Evolutionary conservation across 2,329 filamentous ascomycete genomes (phyloP).

Genomic region (Aspergillus neoniger): DNA sequence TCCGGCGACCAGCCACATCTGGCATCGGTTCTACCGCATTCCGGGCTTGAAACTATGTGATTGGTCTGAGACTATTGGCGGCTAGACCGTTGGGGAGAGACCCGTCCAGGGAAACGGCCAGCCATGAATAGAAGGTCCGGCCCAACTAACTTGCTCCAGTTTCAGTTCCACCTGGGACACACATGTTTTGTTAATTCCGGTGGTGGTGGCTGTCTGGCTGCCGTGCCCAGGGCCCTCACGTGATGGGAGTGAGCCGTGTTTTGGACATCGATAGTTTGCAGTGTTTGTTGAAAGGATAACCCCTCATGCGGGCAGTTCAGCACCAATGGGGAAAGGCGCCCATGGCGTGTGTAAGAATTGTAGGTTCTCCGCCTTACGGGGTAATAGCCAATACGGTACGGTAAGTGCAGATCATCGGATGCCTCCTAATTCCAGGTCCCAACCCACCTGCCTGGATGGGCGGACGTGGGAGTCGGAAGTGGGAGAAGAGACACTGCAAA

Average conservation of each 20-base stretch:
- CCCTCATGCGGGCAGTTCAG: slow-evolving; percentile 21
- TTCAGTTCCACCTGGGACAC: background rate
- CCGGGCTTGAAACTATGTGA: background rate
- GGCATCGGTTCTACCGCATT: slow-evolving; percentile 9
- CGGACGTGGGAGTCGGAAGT: no score
- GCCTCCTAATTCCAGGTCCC: slow-evolving; percentile 1
- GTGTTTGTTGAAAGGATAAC: slow-evolving; percentile 15
- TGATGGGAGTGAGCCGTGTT: slow-evolving; percentile 13
- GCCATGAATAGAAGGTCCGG: background rate
- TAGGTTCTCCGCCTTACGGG: slow-evolving; percentile 3
- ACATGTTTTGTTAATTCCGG: background rate
- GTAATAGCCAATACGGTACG: slow-evolving; percentile 3
- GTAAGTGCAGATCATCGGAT: slow-evolving; percentile 7
- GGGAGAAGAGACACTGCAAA: no score
- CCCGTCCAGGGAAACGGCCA: background rate
- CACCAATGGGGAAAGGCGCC: slow-evolving; percentile 9
- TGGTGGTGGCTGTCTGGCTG: slow-evolving; percentile 11
- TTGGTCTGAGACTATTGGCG: slow-evolving; percentile 8
- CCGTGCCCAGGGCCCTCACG: slow-evolving; percentile 16
- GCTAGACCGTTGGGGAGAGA: background rate
- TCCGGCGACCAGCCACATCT: background rate
- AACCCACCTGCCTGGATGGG: background rate
- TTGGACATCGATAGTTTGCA: slow-evolving; percentile 12
- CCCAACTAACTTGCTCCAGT: background rate
- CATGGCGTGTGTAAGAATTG: background rate